Evolutionary conservation across 2,329 filamentous ascomycete genomes (phyloP).

Genomic region (Zarea fungicola): DNA sequence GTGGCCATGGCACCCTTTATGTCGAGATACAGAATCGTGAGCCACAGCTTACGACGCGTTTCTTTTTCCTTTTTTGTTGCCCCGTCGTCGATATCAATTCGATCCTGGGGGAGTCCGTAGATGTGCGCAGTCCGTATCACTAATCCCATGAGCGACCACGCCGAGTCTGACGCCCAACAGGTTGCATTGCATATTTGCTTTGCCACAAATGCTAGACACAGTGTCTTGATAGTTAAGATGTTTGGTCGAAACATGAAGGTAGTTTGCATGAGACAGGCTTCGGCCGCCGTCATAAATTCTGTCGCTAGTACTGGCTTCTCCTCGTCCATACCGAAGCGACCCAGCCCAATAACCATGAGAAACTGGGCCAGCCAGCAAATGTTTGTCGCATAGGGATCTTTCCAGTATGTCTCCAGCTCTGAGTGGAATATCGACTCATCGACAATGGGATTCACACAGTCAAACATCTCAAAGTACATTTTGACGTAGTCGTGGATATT

Average conservation of each 20-base stretch:
- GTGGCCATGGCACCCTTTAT: slow-evolving; percentile 31
- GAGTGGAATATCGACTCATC: slow-evolving; percentile 24
- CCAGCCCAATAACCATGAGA: slow-evolving; percentile 31
- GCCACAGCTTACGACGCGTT: slow-evolving; percentile 27
- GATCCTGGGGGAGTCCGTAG: slow-evolving; percentile 29
- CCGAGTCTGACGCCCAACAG: slow-evolving; percentile 32
- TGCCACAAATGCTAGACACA: slow-evolving; percentile 30
- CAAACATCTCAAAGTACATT: slow-evolving; percentile 27
- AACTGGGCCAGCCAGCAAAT: slow-evolving; percentile 30
- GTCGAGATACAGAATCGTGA: slow-evolving; percentile 32
- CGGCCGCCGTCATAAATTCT: slow-evolving; percentile 32
- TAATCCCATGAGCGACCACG: slow-evolving; percentile 30
- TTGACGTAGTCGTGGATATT: slow-evolving; percentile 24
- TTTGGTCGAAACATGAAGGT: slow-evolving; percentile 34
- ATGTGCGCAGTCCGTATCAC: slow-evolving; percentile 30
- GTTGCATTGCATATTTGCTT: slow-evolving; percentile 33
- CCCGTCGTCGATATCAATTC: slow-evolving; percentile 21
- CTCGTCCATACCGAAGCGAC: slow-evolving; percentile 26
- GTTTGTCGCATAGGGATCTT: slow-evolving; percentile 23
- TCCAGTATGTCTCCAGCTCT: slow-evolving; percentile 29
- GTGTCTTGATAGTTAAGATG: slow-evolving; percentile 25
- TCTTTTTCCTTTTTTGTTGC: slow-evolving; percentile 22
- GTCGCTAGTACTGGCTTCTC: slow-evolving; percentile 26
- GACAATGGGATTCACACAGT: slow-evolving; percentile 30
- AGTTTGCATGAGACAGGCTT: slow-evolving; percentile 33